Conservation (phyloP, 345 rosid genomes). For the Euphorbia lathyris region DNA sequence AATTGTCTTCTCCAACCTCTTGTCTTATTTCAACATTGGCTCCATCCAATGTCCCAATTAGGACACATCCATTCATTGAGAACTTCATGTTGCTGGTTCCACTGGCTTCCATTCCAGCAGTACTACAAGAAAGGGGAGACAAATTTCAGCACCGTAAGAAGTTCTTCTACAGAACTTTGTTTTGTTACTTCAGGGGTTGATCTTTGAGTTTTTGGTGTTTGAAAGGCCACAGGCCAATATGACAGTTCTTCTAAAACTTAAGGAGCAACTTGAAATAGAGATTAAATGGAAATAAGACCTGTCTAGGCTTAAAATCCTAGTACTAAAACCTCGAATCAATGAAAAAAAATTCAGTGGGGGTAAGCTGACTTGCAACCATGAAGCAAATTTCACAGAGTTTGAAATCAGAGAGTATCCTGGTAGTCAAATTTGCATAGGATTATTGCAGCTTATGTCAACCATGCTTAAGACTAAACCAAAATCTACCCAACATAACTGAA, state of each 20-base stretch:
- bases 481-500: background rate
- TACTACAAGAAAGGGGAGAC: conserved; percentile 34
- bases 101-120: conserved; percentile 97
- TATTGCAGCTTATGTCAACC: background rate
- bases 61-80: conserved; percentile 76
- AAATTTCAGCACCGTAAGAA: background rate
- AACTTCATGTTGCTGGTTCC: conserved; percentile 97
- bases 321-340: background rate
- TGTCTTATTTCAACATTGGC: conserved; percentile 79
- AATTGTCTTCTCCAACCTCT: conserved; percentile 81
- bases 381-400: background rate
- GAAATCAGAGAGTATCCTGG: background rate
- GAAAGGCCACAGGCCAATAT: background rate
- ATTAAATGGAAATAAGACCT: background rate
- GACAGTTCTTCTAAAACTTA: background rate
- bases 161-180: background rate
- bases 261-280: background rate
- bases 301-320: background rate
- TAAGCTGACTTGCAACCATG: background rate
- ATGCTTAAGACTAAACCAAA: background rate
- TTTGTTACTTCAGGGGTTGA: background rate
- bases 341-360: background rate
- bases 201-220: background rate
- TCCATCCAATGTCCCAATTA: conserved; percentile 83
- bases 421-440: background rate